A percentile compares a stretch with the other conserved stretches of the same genome.
These are phyloP conservation scores for Monoraphidium neglectum DNA, from an alignment of 139 green algal genomes.

Conservation along the genomic window DNA sequence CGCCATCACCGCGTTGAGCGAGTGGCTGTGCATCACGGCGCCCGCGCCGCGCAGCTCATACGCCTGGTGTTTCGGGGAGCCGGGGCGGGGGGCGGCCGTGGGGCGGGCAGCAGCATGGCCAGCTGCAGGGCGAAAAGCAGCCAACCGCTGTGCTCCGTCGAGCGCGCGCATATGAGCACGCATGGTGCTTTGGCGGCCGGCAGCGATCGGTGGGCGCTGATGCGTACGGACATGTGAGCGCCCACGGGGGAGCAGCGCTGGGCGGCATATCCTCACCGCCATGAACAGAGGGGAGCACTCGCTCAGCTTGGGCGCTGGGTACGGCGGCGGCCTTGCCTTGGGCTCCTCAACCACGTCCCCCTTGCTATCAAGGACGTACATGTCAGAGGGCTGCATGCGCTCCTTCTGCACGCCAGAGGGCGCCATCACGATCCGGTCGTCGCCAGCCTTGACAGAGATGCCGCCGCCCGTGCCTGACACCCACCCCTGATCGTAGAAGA, in stretches of 20 bases:
- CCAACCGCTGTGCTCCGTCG: too few relatives aligned
- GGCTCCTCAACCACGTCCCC: slow-evolving; percentile 74
- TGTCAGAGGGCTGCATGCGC: slow-evolving; percentile 90
- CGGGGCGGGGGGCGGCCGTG: not conserved
- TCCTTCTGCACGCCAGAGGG: slow-evolving; percentile 95
- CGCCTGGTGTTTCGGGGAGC: slow-evolving; percentile 54
- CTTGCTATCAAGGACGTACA: slow-evolving; percentile 89
- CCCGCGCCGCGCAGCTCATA: slow-evolving; percentile 89
- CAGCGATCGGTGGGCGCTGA: too few relatives aligned
- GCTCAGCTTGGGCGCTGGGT: slow-evolving; percentile 88
- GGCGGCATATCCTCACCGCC: slow-evolving; percentile 63
- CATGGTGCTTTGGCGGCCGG: too few relatives aligned
- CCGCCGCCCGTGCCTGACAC: slow-evolving; percentile 87
- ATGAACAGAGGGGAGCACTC: slow-evolving; percentile 94
- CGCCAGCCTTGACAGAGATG: slow-evolving; percentile 78
- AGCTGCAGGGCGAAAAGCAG: too few relatives aligned
- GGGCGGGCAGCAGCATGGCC: not conserved
- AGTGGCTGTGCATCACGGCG: slow-evolving; percentile 94
- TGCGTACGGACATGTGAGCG: not conserved
- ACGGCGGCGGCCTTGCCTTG: slow-evolving; percentile 59
- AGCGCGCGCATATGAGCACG: too few relatives aligned
- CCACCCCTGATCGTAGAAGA: slow-evolving; percentile 84
- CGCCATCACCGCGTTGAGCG: slow-evolving; percentile 83
- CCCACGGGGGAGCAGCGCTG: not conserved
- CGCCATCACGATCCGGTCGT: slow-evolving; percentile 86